Evolutionary conservation across 31 red algal genomes (phyloP).

Genomic region (Porphyra umbilicalis): DNA sequence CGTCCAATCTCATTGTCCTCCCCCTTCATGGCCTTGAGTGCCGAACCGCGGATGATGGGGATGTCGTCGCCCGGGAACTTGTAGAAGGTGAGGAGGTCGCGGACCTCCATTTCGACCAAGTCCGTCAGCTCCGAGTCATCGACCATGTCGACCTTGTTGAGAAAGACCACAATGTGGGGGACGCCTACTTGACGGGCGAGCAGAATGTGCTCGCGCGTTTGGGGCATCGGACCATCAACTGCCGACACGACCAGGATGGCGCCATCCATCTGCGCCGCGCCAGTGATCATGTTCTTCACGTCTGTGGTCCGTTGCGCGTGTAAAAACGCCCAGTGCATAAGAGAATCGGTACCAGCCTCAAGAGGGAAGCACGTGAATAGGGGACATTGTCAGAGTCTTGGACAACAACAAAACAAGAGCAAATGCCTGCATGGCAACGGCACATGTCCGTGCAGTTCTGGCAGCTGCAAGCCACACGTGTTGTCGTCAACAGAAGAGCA

Average conservation of each 20-base stretch:
- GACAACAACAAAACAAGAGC: no score
- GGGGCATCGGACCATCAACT: conserved; percentile 95
- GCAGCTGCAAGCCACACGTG: no score
- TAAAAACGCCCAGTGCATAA: no score
- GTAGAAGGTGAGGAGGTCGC: conserved; percentile 88
- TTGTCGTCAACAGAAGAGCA: no score
- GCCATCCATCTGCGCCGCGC: conserved; percentile 98
- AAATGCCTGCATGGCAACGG: background rate
- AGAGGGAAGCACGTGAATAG: no score
- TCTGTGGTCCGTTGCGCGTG: no score
- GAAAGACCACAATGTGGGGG: conserved; percentile 92
- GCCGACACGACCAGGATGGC: conserved; percentile 97
- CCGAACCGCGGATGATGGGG: conserved; percentile 82
- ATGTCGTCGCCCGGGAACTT: conserved; percentile 91
- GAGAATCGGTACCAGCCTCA: no score
- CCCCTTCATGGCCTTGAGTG: conserved; percentile 79
- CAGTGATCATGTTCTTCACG: conserved; percentile 99
- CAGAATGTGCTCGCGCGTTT: conserved; percentile 97
- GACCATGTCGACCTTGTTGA: conserved; percentile 98
- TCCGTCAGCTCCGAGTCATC: conserved; percentile 93
- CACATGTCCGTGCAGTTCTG: no score
- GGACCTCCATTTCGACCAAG: conserved; percentile 96
- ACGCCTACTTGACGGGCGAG: conserved; percentile 96
- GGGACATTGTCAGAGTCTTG: no score
- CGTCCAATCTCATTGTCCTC: conserved; percentile 44